These are phyloP conservation scores for Vaucheria bursata DNA, from an alignment of 352 stramenopile genomes.

Conservation along the genomic window DNA sequence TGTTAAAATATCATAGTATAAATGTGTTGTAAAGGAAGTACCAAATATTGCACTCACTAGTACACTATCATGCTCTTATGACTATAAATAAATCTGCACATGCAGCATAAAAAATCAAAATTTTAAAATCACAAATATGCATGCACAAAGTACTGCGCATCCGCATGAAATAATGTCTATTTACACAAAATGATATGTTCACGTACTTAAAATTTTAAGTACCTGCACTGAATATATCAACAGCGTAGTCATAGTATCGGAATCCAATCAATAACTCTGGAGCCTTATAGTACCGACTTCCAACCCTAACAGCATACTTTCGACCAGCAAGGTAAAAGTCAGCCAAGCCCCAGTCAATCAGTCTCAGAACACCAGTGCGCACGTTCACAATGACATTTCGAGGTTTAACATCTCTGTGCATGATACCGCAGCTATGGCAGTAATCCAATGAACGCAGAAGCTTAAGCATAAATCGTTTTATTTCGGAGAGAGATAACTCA, in stretches of 20 bases:
- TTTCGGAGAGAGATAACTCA: slow-evolving; percentile 13
- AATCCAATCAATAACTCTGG: slow-evolving; percentile 61
- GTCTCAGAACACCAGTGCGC: slow-evolving; percentile 15
- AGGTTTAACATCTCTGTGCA: slow-evolving; percentile 46
- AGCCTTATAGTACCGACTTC: slow-evolving; percentile 62
- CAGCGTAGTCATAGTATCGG: slow-evolving; percentile 56
- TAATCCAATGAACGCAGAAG: slow-evolving; percentile 41
- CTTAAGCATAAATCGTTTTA: slow-evolving; percentile 43
- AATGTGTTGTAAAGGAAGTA: too few relatives aligned
- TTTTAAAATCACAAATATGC: too few relatives aligned
- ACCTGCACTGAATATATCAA: slow-evolving; percentile 59
- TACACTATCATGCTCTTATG: too few relatives aligned
- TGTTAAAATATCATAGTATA: too few relatives aligned
- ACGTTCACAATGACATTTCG: slow-evolving; percentile 40
- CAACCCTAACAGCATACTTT: slow-evolving; percentile 61
- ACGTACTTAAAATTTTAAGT: too few relatives aligned
- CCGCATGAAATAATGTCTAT: too few relatives aligned
- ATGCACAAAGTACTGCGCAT: too few relatives aligned
- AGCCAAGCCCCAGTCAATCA: slow-evolving; percentile 45
- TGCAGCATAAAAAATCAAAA: too few relatives aligned
- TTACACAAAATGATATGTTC: too few relatives aligned
- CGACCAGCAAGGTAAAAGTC: slow-evolving; percentile 44
- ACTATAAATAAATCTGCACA: too few relatives aligned
- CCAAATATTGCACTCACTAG: too few relatives aligned
- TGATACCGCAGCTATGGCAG: slow-evolving; percentile 30